phyloP scores from a whole-genome alignment of 495 filamentous ascomycete genomes.

The Hypomontagnella submonticulosa region DNA sequence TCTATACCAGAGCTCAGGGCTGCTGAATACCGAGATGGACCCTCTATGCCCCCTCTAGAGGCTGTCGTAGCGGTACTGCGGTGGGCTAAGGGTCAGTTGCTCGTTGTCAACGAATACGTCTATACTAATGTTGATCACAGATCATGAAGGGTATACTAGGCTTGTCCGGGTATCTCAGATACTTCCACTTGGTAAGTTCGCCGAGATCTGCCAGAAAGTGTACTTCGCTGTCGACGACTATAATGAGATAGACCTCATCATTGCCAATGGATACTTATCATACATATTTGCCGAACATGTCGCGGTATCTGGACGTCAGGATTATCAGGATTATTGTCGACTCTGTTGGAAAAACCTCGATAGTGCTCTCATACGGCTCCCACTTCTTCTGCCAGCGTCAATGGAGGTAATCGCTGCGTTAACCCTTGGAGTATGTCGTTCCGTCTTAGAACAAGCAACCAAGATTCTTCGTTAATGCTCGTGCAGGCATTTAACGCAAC shows the following conservation, averaged over 20 bases:
- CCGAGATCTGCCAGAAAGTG: slow-evolving; percentile 12
- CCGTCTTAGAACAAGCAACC: not conserved
- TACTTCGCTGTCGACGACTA: slow-evolving; percentile 16
- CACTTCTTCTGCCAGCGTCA: slow-evolving; percentile 10
- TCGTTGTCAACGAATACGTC: not conserved
- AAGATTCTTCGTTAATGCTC: not conserved
- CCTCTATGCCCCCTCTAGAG: slow-evolving; percentile 10
- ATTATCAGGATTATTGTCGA: slow-evolving; percentile 11
- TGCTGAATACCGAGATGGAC: not conserved
- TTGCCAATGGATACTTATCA: slow-evolving; percentile 17
- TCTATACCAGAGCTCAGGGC: not conserved
- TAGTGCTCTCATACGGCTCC: slow-evolving; percentile 5
- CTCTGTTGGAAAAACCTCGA: slow-evolving; percentile 3
- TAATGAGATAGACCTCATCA: slow-evolving; percentile 4
- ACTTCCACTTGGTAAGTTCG: slow-evolving; percentile 16
- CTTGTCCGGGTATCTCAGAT: slow-evolving; percentile 6
- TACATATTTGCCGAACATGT: slow-evolving; percentile 10
- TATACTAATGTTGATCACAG: not conserved
- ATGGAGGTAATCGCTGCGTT: slow-evolving; percentile 15
- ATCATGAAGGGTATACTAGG: slow-evolving; percentile 6
- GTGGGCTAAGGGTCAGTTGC: slow-evolving; percentile 12
- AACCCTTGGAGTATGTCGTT: slow-evolving; percentile 8
- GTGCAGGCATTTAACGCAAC: slow-evolving; percentile 10
- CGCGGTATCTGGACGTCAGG: slow-evolving; percentile 9
- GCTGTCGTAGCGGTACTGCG: slow-evolving; percentile 13